Evolutionary conservation across 345 rosid genomes (phyloP).

Genomic region (Luvunga scandens): DNA sequence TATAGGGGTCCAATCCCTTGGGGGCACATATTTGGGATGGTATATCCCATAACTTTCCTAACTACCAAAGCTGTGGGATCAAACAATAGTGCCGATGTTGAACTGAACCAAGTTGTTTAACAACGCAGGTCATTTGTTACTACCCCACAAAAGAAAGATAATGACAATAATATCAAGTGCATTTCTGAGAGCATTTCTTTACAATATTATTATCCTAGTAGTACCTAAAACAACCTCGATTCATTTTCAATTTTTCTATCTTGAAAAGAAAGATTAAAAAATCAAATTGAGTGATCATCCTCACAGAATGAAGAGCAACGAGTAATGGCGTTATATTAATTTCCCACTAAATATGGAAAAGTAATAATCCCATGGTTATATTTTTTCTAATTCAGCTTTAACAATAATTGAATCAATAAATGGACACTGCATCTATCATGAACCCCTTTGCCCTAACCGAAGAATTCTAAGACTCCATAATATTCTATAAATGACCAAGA

Average conservation of each 20-base stretch:
- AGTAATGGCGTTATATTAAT: neutral
- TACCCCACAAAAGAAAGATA: neutral
- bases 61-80: neutral
- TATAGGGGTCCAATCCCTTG: neutral
- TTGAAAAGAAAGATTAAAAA: neutral
- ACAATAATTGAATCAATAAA: neutral
- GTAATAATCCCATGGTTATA: neutral
- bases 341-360: neutral
- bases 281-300: neutral
- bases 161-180: neutral
- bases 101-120: neutral
- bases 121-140: neutral
- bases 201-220: neutral
- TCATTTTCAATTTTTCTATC: neutral
- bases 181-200: neutral
- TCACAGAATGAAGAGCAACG: neutral
- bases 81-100: neutral
- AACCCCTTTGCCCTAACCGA: neutral
- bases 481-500: neutral
- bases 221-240: neutral
- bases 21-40: neutral
- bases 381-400: neutral
- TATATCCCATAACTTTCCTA: neutral
- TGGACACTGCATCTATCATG: neutral
- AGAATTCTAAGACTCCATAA: neutral